phyloP scores from a whole-genome alignment of 1,139 yeast species.

The Pichia sp. region DNA sequence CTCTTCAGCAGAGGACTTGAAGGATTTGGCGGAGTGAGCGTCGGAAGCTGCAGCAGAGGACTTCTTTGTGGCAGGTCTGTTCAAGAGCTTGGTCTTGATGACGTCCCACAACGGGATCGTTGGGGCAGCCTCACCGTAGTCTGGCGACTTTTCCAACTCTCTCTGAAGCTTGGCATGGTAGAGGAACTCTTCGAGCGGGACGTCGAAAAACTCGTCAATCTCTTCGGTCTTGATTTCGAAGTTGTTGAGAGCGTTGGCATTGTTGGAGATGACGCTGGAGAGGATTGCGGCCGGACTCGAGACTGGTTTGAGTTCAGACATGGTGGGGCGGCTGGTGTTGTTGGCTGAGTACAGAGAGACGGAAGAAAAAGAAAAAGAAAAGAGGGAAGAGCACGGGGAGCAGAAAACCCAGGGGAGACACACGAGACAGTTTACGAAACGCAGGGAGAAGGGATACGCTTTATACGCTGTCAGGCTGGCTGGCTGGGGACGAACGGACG shows the following conservation, averaged over 20 bases:
- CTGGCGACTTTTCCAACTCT: slow-evolving; percentile 14
- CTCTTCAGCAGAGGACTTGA: neutral
- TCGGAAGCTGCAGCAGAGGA: neutral
- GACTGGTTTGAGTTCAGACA: slow-evolving; percentile 12
- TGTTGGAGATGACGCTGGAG: slow-evolving; percentile 11
- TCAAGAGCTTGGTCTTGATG: slow-evolving; percentile 11
- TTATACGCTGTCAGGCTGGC: too few relatives aligned
- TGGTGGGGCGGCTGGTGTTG: neutral
- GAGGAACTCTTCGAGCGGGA: slow-evolving; percentile 15
- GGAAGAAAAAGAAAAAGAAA: neutral
- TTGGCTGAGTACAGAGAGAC: neutral
- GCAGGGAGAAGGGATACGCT: too few relatives aligned
- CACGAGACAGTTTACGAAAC: too few relatives aligned
- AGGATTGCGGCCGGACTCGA: slow-evolving; percentile 4
- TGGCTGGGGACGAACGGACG: too few relatives aligned
- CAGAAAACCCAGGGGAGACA: too few relatives aligned
- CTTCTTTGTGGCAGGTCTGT: slow-evolving; percentile 2
- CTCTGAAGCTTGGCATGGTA: slow-evolving; percentile 14
- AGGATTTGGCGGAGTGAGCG: neutral
- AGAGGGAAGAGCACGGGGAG: neutral
- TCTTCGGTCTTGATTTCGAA: slow-evolving; percentile 5
- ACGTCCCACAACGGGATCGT: slow-evolving; percentile 15
- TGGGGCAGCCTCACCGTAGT: slow-evolving; percentile 16
- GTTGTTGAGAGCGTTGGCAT: slow-evolving; percentile 13
- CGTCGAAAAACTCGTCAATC: slow-evolving; percentile 11